Base-by-base conservation (phyloP, 176 grass and related monocot genomes). In the Oropetium thomaeum region DNA sequence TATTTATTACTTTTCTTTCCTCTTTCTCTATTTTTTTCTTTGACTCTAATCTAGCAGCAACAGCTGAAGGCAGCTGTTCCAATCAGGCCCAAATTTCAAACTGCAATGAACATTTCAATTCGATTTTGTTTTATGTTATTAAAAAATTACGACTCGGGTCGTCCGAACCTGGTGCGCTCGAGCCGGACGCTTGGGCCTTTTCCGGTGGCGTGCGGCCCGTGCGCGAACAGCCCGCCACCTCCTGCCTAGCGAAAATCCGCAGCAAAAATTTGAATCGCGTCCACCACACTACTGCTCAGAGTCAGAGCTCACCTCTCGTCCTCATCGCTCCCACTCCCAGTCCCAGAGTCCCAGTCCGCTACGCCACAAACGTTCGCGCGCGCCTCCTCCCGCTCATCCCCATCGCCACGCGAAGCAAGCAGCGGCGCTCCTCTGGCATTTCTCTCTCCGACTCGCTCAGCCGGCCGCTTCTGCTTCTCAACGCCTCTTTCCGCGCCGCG, bases 211-310 rank as follows among this genome's bases (percentile, higher is more conserved):
- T n/a, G n/a, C n/a, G n/a, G n/a, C n/a, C n/a, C n/a, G n/a, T n/a
- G n/a, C n/a, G n/a, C 5, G 1, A 66, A 67, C 13, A 14, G n/a
- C n/a, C 25, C 48, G 20, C 20, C 15, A 3, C 15, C 13, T 10
- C 57, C 51, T 22, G 25, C 1, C 15, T 55, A n/a, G 22, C 52
- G 22, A 60, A 63, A 71, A 43, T 35, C 45, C 67, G 44, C 67
- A 28, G 17, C n/a, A 23, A 52, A 16, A 9, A 58, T 85, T 85
- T 40, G 76, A 85, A 85, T 73, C 31, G 9, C 60, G 22, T 59
- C 65, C 65, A 19, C 9, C 4, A 4, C 48, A 13, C 58, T 38
- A 73, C 59, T 37, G 8, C 58, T 57, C 20, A 15, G n/a, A n/a
- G n/a, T n/a, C n/a, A n/a, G n/a, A n/a, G n/a, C 58, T 57, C 20